phyloP scores from a whole-genome alignment of 2,329 filamentous ascomycete species.

The Apiospora phragmitis region DNA sequence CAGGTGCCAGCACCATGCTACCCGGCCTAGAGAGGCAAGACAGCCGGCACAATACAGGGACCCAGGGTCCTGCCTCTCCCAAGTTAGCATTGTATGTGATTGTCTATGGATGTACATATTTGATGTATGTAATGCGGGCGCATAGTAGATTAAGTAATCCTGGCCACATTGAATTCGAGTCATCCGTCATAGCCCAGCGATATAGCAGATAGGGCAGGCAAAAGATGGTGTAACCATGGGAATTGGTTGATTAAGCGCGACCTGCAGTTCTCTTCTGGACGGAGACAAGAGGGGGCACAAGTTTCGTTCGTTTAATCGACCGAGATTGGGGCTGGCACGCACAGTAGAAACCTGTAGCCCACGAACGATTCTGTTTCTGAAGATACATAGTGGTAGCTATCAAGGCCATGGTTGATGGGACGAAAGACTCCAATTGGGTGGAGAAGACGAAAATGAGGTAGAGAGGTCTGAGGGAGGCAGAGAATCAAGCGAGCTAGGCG shows the following conservation, averaged over 20 bases:
- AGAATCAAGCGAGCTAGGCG: not conserved
- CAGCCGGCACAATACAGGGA: not conserved
- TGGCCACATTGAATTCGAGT: not conserved
- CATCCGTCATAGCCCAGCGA: not conserved
- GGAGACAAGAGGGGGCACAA: not conserved
- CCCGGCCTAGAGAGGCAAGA: not conserved
- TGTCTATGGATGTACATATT: not conserved
- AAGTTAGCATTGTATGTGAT: not conserved
- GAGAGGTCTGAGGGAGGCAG: not conserved
- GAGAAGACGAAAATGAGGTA: not conserved
- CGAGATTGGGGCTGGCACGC: not conserved
- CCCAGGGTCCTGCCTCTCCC: not conserved
- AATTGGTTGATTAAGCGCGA: not conserved
- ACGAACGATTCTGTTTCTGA: not conserved
- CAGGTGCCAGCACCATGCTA: not conserved
- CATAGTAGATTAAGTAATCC: not conserved
- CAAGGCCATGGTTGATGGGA: not conserved
- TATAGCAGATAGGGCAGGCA: not conserved
- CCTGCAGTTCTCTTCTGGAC: not conserved
- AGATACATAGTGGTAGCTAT: not conserved
- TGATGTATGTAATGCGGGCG: not conserved
- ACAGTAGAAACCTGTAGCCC: not conserved
- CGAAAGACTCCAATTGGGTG: not conserved
- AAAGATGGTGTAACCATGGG: not conserved
- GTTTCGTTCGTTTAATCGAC: not conserved